Evolutionary conservation across 2,329 filamentous ascomycete genomes (phyloP).

Genomic region (Hymenoscyphus salicellus): DNA sequence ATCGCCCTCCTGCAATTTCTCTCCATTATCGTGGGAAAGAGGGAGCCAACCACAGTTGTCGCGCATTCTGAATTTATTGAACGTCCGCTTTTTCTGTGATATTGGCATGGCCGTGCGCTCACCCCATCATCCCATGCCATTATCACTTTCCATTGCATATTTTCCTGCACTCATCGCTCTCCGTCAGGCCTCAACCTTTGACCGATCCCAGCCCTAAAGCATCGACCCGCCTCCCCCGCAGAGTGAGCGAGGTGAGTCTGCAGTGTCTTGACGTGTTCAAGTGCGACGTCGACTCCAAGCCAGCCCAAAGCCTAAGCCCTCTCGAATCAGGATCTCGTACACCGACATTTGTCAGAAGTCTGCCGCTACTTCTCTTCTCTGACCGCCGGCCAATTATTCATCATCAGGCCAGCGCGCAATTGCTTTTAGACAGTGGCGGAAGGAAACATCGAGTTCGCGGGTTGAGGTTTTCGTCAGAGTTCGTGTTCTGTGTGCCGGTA

Average conservation of each 20-base stretch:
- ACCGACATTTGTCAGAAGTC: slow-evolving; percentile 16
- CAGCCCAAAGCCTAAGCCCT: neutral
- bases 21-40: neutral
- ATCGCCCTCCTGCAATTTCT: slow-evolving; percentile 7
- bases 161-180: slow-evolving; percentile 1
- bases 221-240: neutral
- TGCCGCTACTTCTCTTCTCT: slow-evolving; percentile 3
- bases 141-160: neutral
- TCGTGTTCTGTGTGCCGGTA: neutral
- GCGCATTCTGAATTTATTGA: slow-evolving; percentile 3
- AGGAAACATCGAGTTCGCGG: neutral
- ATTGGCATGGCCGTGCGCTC: neutral
- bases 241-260: slow-evolving; percentile 1
- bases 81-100: neutral
- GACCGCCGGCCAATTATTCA: slow-evolving; percentile 3
- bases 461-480: neutral
- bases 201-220: slow-evolving; percentile 6
- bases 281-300: neutral
- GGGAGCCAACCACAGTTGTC: slow-evolving; percentile 8
- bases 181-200: neutral
- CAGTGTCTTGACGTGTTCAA: slow-evolving; percentile 9
- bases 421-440: neutral
- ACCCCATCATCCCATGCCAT: neutral
- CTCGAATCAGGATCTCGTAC: slow-evolving; percentile 12
- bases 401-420: neutral